Percentiles rank a stretch among this genome's conserved stretches.
Conservation (phyloP, 495 filamentous ascomycete species). For the Chaetomium cochliodes region DNA sequence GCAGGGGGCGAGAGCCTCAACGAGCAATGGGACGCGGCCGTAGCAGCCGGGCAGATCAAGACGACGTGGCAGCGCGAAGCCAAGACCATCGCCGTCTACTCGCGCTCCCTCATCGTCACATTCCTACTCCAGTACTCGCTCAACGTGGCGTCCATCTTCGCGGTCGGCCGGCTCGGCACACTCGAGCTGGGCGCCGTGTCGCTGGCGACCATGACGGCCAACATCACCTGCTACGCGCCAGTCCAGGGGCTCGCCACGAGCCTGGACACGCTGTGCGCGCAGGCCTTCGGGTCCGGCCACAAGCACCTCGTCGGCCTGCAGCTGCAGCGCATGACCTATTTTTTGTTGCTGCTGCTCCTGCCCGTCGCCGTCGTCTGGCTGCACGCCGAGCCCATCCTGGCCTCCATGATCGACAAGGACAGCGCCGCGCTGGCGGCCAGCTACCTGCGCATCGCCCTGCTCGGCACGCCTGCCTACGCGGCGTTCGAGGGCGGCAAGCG, state of each 20-base stretch:
- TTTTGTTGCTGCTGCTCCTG: slow-evolving; percentile 60
- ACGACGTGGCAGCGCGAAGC: slow-evolving; percentile 86
- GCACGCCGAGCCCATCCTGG: slow-evolving; percentile 57
- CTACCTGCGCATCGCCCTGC: slow-evolving; percentile 63
- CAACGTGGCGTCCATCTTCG: slow-evolving; percentile 68
- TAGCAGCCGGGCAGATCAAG: slow-evolving; percentile 68
- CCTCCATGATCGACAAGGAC: slow-evolving; percentile 55
- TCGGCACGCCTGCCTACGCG: slow-evolving; percentile 67
- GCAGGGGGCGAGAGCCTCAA: slow-evolving; percentile 39
- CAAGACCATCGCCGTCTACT: slow-evolving; percentile 60
- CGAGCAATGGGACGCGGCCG: slow-evolving; percentile 78
- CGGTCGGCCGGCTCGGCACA: slow-evolving; percentile 63
- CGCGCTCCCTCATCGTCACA: slow-evolving; percentile 61
- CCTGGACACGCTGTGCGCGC: slow-evolving; percentile 71
- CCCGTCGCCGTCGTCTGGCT: slow-evolving; percentile 63
- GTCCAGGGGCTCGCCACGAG: slow-evolving; percentile 70
- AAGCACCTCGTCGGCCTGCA: slow-evolving; percentile 70
- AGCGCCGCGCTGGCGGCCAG: slow-evolving; percentile 63
- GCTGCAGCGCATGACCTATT: slow-evolving; percentile 67
- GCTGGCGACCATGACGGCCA: slow-evolving; percentile 71
- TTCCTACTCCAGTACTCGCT: slow-evolving; percentile 74
- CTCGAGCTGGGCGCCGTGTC: slow-evolving; percentile 62
- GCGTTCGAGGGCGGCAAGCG: slow-evolving; percentile 69
- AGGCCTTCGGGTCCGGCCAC: slow-evolving; percentile 71
- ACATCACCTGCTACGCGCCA: slow-evolving; percentile 70